Conservation (phyloP, 2,329 filamentous ascomycete species). For the Fusarium tuaranense region DNA sequence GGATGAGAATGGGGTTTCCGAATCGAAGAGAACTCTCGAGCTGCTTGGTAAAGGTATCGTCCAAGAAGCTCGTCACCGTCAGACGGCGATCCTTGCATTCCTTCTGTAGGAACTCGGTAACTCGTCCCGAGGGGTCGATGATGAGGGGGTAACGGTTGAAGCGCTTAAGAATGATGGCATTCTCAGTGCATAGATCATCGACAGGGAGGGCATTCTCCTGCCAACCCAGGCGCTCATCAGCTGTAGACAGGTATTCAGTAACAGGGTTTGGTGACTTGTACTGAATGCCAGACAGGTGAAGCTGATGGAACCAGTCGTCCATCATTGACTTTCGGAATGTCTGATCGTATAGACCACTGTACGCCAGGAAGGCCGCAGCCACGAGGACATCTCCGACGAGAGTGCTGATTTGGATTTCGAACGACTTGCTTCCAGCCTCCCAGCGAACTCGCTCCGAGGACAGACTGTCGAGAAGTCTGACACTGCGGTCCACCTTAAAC, state of each 20-base stretch:
- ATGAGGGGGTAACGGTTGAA: slow-evolving; percentile 99
- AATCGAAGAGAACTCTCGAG: slow-evolving; percentile 96
- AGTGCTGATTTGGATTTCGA: slow-evolving; percentile 97
- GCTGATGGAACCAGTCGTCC: slow-evolving; percentile 96
- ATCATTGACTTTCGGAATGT: slow-evolving; percentile 98
- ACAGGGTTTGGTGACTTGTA: slow-evolving; percentile 95
- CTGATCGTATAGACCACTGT: slow-evolving; percentile 96
- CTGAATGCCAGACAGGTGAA: slow-evolving; percentile 90
- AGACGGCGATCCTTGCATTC: slow-evolving; percentile 94
- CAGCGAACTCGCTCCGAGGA: slow-evolving; percentile 93
- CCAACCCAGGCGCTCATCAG: slow-evolving; percentile 94
- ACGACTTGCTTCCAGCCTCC: slow-evolving; percentile 98
- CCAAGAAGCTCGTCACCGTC: slow-evolving; percentile 97
- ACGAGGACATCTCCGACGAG: slow-evolving; percentile 95
- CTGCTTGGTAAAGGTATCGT: slow-evolving; percentile 98
- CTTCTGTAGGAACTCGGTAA: slow-evolving; percentile 94
- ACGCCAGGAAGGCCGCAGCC: slow-evolving; percentile 96
- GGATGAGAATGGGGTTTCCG: slow-evolving; percentile 97
- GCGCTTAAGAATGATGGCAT: slow-evolving; percentile 95
- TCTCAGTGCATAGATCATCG: slow-evolving; percentile 98
- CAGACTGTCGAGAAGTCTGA: slow-evolving; percentile 91
- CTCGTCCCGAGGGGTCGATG: slow-evolving; percentile 95
- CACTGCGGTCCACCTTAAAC: slow-evolving; percentile 97
- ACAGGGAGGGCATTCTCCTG: slow-evolving; percentile 94
- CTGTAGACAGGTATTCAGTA: slow-evolving; percentile 95